Evolutionary conservation across 176 grass and related monocot genomes (phyloP).

Genomic region (Canna indica): DNA sequence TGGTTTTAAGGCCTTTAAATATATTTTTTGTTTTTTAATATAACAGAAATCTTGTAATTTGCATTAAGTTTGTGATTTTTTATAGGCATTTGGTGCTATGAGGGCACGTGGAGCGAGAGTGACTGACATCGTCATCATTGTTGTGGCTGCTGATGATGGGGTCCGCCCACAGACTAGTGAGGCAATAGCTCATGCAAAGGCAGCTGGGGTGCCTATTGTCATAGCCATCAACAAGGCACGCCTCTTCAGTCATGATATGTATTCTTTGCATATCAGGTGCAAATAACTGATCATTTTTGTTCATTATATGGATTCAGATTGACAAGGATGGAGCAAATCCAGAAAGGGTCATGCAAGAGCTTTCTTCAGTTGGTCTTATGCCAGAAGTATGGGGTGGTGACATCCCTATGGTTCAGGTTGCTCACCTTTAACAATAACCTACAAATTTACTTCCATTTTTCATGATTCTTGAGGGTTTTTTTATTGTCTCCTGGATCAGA

Average conservation of each 20-base stretch:
- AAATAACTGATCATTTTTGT: slow-evolving; percentile 13
- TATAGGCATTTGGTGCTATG: slow-evolving; percentile 97
- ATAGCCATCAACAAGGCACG: slow-evolving; percentile 87
- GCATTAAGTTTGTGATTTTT: neutral
- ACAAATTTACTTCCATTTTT: neutral
- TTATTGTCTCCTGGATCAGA: slow-evolving; percentile 40
- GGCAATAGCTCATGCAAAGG: slow-evolving; percentile 96
- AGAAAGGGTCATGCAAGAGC: slow-evolving; percentile 88
- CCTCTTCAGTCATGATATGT: slow-evolving; percentile 9
- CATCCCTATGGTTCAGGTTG: slow-evolving; percentile 80
- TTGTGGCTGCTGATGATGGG: slow-evolving; percentile 92
- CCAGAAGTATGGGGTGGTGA: slow-evolving; percentile 95
- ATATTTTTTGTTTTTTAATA: neutral
- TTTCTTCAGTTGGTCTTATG: slow-evolving; percentile 80
- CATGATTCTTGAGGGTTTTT: neutral
- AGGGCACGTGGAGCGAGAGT: slow-evolving; percentile 86
- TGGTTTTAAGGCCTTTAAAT: neutral
- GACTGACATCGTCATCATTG: slow-evolving; percentile 89
- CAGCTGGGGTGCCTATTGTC: slow-evolving; percentile 84
- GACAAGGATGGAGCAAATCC: slow-evolving; percentile 89
- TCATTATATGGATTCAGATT: slow-evolving; percentile 39
- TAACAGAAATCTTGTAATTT: neutral
- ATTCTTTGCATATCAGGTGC: neutral
- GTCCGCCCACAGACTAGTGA: slow-evolving; percentile 88
- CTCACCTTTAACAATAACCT: neutral